Base-by-base conservation (phyloP, 306 rosid species). In the Parietaria judaica region DNA sequence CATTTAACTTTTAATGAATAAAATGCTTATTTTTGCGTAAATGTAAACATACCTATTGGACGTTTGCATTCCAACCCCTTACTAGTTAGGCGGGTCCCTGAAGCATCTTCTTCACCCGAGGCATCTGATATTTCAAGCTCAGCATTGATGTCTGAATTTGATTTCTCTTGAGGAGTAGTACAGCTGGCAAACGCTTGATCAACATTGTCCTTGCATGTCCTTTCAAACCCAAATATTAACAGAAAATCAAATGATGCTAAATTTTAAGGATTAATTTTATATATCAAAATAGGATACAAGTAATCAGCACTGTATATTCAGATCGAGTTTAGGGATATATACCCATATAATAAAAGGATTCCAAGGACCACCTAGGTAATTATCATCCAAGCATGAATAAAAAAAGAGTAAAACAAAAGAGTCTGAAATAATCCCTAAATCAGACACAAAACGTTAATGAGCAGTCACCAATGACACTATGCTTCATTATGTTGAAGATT, bases 101-200 rank as follows among this genome's bases (percentile, higher is more conserved):
- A 72, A 61, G 79, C 90, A 82, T 89, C 88, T 72, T 94, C 99
- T 58, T 94, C 99, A 38, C 96, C 97, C 14, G 96, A 90, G 61
- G 79, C 98, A 36, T 94, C 96, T 63, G 99, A 89, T 76, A 94
- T 63, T 58, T 88, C 99, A 79, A 94, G 79, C 74, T 94, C 99
- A 6, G 85, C 82, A 63, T 94, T 94, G 69, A 94, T 94, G 69
- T 89, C 99, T 41, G 86, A 86, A 81, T 94, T 94, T 66, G 99
- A 83, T 78, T 89, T 94, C 81, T 94, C 99, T 84, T 94, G 99
- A 55, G 87, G 87, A 54, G 78, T 84, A 60, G 82, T 76, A 73
- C 99, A 94, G 59, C 81, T 81, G 72, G 94, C 80, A 76, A 86
- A 84, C 68, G 69, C 83, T 73, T 60, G 70, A 68, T 94, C 89